Evolutionary conservation across 441 rosid genomes (phyloP).

Genomic region (Euphorbia celastroides): DNA sequence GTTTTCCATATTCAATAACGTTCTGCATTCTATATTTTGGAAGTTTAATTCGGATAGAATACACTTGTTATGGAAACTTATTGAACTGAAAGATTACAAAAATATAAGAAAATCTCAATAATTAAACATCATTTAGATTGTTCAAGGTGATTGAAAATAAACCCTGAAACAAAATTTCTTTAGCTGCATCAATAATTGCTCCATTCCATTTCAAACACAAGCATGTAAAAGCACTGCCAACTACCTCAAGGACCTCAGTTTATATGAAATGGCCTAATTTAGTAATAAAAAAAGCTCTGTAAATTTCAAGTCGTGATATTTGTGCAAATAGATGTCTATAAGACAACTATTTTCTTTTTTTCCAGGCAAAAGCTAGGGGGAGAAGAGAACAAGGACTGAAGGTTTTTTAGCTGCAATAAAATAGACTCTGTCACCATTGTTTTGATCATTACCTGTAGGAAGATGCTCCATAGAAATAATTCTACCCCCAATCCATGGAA

Average conservation of each 20-base stretch:
- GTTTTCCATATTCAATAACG: neutral
- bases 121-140: no score
- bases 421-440: neutral
- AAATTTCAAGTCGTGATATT: neutral
- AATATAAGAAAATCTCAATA: neutral
- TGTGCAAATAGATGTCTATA: neutral
- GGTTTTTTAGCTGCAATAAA: neutral
- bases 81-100: neutral
- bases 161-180: neutral
- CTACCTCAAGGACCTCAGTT: neutral
- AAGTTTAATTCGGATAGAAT: neutral
- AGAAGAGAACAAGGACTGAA: neutral
- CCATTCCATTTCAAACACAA: neutral
- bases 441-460: conserved; percentile 63
- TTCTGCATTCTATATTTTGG: neutral
- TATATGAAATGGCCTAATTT: neutral
- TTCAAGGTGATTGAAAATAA: neutral
- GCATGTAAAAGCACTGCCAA: neutral
- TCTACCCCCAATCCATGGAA: conserved; percentile 97
- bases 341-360: neutral
- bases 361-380: neutral
- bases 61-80: neutral
- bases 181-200: neutral
- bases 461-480: conserved; percentile 84
- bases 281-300: neutral